Base-by-base conservation (phyloP, 306 rosid species). In the Sechiopsis laciniata region DNA sequence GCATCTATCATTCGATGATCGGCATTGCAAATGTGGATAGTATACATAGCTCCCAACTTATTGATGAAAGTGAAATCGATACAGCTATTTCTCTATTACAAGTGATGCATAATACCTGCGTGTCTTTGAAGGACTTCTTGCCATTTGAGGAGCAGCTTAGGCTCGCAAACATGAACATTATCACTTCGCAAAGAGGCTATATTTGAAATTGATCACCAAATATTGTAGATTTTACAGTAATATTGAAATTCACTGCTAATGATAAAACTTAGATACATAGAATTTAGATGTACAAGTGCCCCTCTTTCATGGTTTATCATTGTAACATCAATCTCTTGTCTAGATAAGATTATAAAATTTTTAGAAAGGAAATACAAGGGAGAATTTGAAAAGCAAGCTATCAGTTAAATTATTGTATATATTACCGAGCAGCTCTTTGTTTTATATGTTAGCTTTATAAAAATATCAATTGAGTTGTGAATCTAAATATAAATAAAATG, bases 91-190 rank as follows among this genome's bases (percentile, higher is more conserved):
- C 84, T 75, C 79, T 88, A 29, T 72, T 86, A 57, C 76, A 74
- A 42, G 84, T 85, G 74, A 72, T 83, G 92, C 91, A 85, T 80
- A 79, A 77, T 48, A 78, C 92, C 0, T 88, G 54, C 54, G 97
- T 86, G 14, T 78, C 80, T 60, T 57, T 89, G 51, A 90, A 84
- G 81, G 86, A 84, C 70, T 72, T 80, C 79, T 85, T 94, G 89
- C 89, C 98, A 72, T 79, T 87, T 11, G 95, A 89, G 81, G 54
- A 87, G 81, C 95, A 94, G 84, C 87, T 90, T 40, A 83, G 77
- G 83, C 92, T 94, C 37, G 87, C 90, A 54, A 85, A 74, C 79
- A 89, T 90, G 90, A 78, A 81, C 16, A 50, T 71, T 62, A 14
- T 26, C 75, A 24, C 60, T 71, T 52, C 24, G 50, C 35, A 24